Evolutionary conservation across 148 eudicot genomes (phyloP), one percentile per base, ranked within the genome.

Genomic region (Oxyria digyna): DNA sequence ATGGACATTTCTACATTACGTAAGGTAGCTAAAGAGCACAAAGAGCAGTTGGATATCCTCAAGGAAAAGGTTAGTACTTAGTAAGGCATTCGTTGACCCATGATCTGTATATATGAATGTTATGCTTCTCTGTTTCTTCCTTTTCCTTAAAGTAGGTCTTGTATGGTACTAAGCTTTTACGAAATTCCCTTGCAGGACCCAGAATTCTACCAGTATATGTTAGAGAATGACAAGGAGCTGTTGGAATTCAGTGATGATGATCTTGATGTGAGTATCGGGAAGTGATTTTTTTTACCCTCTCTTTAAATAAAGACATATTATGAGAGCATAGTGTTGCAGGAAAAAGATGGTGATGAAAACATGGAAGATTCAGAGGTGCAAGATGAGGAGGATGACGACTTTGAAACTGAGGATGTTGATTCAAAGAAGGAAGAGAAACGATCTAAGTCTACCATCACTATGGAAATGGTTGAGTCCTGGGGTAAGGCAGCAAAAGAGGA

Each of bases 391-490:
- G 79, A 66, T 31, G 72, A 69, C 18, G 70, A 73, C 12, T 29
- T 20, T 38, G 62, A 75, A 27, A 72, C 66, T 13, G 37, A n/a
- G 32, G 69, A 29, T 46, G 48, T 62, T 67, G 77, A 55, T 55
- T 64, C 55, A 9, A 74, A 79, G 38, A 72, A 78, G 77, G 88
- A 79, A 75, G 86, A 75, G 63, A 78, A 78, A 68, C 71, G 82
- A 29, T 70, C 78, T 32, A 79, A 50, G 74, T 74, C 67, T 74
- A 77, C 76, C 68, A 80, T 91, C 57, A 95, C 97, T 37, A 88
- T 85, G 83, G 91, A 71, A 18, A 91, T 95, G 99, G 97, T 91
- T 67, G 87, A 88, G 72, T 74, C 96, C 8, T 95, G 99, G 99
- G 84, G 91, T 76, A 75, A 77, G 27, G 78, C 81, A 55, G 80